phyloP scores from a whole-genome alignment of 2,329 filamentous ascomycete genomes.

The Truncatella angustata region DNA sequence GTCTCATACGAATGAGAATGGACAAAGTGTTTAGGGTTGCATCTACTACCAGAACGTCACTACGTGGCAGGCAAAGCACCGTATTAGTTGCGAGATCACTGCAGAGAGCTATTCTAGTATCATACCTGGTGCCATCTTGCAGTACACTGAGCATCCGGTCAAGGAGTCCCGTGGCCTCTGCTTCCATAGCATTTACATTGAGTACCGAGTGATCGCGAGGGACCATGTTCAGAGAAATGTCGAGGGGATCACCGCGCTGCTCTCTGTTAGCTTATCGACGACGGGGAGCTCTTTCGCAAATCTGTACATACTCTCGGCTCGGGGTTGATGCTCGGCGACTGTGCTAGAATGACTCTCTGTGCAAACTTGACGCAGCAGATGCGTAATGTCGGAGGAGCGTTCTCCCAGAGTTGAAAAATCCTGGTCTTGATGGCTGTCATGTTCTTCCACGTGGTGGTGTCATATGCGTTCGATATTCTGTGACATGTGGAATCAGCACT shows the following conservation, averaged over 20 bases:
- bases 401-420: slow-evolving; percentile 87
- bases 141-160: slow-evolving; percentile 84
- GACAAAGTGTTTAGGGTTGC: slow-evolving; percentile 88
- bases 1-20: slow-evolving; percentile 77
- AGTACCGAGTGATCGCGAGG: slow-evolving; percentile 80
- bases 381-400: slow-evolving; percentile 69
- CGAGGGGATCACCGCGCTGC: slow-evolving; percentile 51
- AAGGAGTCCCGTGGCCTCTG: slow-evolving; percentile 85
- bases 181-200: slow-evolving; percentile 78
- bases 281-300: slow-evolving; percentile 8
- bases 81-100: not conserved
- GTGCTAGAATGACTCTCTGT: slow-evolving; percentile 86
- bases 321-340: slow-evolving; percentile 77
- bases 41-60: slow-evolving; percentile 85
- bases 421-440: slow-evolving; percentile 87
- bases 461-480: slow-evolving; percentile 84
- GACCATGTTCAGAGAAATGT: slow-evolving; percentile 84
- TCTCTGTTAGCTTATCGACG: slow-evolving; percentile 6
- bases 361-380: slow-evolving; percentile 98
- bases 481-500: slow-evolving; percentile 29
- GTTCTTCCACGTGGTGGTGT: slow-evolving; percentile 79
- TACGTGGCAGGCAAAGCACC: slow-evolving; percentile 33
- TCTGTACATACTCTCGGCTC: slow-evolving; percentile 72
- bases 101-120: not conserved
- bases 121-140: slow-evolving; percentile 82